phyloP scores from a whole-genome alignment of 108 stramenopile genomes.

The Pseudonitzschia pungens region DNA sequence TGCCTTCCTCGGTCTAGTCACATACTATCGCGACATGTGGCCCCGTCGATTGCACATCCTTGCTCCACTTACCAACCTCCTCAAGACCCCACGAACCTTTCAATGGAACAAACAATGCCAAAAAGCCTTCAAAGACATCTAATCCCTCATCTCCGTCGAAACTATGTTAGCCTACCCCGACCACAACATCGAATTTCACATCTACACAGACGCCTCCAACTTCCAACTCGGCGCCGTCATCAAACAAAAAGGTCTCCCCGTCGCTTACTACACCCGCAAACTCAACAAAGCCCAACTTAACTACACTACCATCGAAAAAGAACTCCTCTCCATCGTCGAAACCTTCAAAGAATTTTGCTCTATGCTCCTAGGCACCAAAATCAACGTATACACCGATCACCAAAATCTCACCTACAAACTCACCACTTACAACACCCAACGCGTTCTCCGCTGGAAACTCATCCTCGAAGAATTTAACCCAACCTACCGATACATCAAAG shows the following conservation, averaged over 20 bases:
- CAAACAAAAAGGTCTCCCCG: constrained; percentile 37
- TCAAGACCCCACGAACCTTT: constrained; percentile 23
- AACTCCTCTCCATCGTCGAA: constrained; percentile 55
- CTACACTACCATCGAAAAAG: constrained; percentile 47
- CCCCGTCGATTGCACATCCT: constrained; percentile 30
- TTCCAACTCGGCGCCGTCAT: constrained; percentile 43
- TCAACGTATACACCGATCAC: constrained; percentile 44
- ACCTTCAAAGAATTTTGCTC: constrained; percentile 46
- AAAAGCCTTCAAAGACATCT: constrained; percentile 44
- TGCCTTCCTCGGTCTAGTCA: constrained; percentile 40
- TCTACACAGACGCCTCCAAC: constrained; percentile 38
- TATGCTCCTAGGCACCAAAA: constrained; percentile 39
- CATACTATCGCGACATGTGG: constrained; percentile 59
- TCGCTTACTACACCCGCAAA: constrained; percentile 47
- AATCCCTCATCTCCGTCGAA: constrained; percentile 36
- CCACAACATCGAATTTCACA: constrained; percentile 29
- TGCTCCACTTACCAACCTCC: constrained; percentile 39
- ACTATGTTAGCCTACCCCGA: constrained; percentile 47
- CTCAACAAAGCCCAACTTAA: constrained; percentile 32
- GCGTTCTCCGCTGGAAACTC: constrained; percentile 42
- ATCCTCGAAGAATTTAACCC: constrained; percentile 42
- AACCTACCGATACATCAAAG: neutral
- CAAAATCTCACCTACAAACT: constrained; percentile 32
- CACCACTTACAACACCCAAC: constrained; percentile 31
- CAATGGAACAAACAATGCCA: constrained; percentile 38